These are phyloP conservation scores for Coriolopsis trogii DNA, from an alignment of 1,284 basidiomycete genomes.

Conservation along the genomic window DNA sequence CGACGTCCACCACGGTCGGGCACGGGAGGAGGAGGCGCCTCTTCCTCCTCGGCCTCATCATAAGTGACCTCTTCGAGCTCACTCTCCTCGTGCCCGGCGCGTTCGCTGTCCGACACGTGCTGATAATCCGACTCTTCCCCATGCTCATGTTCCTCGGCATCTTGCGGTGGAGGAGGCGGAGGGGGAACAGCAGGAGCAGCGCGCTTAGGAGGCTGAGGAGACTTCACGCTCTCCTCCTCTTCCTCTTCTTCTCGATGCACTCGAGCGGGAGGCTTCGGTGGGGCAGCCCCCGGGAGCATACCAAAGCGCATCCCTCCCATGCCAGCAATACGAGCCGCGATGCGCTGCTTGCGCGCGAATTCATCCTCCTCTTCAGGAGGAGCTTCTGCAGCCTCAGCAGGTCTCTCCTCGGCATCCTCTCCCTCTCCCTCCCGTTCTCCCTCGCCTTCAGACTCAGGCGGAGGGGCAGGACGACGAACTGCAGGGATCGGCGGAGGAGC, in stretches of 20 bases:
- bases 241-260: constrained; percentile 16
- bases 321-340: constrained; percentile 66
- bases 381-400: constrained; percentile 32
- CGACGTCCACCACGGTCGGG: constrained; percentile 40
- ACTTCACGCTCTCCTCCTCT: constrained; percentile 16
- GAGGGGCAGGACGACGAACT: constrained; percentile 42
- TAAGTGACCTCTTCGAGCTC: constrained; percentile 66
- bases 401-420: constrained; percentile 22
- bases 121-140: constrained; percentile 44
- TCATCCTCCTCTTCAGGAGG: constrained; percentile 56
- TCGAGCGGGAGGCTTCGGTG: constrained; percentile 20
- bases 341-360: constrained; percentile 65
- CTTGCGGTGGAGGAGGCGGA: constrained; percentile 31
- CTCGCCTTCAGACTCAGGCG: constrained; percentile 38
- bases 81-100: constrained; percentile 67
- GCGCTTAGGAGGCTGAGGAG: constrained; percentile 26
- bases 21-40: constrained; percentile 40
- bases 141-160: constrained; percentile 47
- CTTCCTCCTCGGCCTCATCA: constrained; percentile 53
- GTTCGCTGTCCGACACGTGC: constrained; percentile 59
- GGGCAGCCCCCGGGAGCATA: constrained; percentile 53
- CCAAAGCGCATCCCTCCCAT: constrained; percentile 81
- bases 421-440: constrained; percentile 37
- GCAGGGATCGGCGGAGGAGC: constrained; percentile 46
- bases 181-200: constrained; percentile 32